These are phyloP conservation scores for Cyclostephanos tholiformis DNA, from an alignment of 108 stramenopile genomes.

Conservation along the genomic window DNA sequence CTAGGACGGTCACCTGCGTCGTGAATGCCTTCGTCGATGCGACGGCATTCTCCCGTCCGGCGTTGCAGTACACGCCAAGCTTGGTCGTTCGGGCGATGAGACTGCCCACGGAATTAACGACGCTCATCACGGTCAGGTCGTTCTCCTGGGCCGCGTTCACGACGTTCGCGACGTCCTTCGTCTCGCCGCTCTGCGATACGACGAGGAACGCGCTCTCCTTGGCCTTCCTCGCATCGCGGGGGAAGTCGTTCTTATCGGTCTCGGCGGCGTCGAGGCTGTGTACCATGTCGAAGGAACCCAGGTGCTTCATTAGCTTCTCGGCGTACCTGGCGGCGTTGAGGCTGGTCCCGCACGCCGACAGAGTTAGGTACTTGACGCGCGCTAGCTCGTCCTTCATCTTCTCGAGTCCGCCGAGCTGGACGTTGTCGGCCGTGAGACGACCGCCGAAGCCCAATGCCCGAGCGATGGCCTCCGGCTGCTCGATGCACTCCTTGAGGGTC, in stretches of 20 bases:
- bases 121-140: constrained; percentile 86
- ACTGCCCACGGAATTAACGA: constrained; percentile 97
- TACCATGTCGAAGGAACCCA: constrained; percentile 94
- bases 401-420: constrained; percentile 90
- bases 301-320: constrained; percentile 96
- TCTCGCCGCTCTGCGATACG: constrained; percentile 97
- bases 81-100: constrained; percentile 97
- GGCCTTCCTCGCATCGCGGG: constrained; percentile 47
- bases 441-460: constrained; percentile 92
- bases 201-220: constrained; percentile 85
- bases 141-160: constrained; percentile 84
- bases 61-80: constrained; percentile 98
- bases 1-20: constrained; percentile 98
- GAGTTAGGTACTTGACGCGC: constrained; percentile 81
- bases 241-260: constrained; percentile 86
- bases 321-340: constrained; percentile 94
- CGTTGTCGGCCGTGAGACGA: constrained; percentile 66
- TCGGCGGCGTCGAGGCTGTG: constrained; percentile 92
- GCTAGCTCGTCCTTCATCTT: constrained; percentile 66
- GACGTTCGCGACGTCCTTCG: constrained; percentile 95
- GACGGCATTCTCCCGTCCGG: constrained; percentile 99
- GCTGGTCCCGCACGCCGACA: constrained; percentile 97
- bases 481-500: constrained; percentile 89
- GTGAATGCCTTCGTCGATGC: constrained; percentile 99
- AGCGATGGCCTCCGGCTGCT: constrained; percentile 76